A percentile compares a stretch with the other conserved stretches of the same genome.
Evolutionary conservation across 305 asterid species (phyloP).

Genomic region (Fraxinus greggii): DNA sequence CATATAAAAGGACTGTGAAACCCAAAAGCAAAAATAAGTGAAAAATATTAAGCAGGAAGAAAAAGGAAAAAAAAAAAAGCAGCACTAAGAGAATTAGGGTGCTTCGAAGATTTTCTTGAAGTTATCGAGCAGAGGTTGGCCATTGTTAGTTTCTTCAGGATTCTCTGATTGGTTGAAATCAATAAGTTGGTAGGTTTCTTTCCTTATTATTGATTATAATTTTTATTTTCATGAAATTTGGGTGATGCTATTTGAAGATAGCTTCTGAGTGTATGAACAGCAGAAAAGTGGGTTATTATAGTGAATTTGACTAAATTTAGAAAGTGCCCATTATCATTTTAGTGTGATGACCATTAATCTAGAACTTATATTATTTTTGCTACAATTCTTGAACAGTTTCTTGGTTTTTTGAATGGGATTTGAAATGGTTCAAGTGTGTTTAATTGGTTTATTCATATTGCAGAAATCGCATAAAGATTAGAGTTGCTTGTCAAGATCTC

Average conservation of each 20-base stretch:
- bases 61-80: background rate
- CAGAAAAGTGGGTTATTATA: conserved; percentile 39
- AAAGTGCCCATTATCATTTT: conserved; percentile 35
- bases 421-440: background rate
- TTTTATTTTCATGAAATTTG: conserved; percentile 16
- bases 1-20: background rate
- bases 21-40: background rate
- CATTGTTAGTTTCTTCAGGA: background rate
- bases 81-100: background rate
- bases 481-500: conserved; percentile 23
- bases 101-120: background rate
- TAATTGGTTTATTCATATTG: conserved; percentile 14
- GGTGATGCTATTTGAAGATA: conserved; percentile 16
- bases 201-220: background rate
- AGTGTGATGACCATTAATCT: conserved; percentile 21
- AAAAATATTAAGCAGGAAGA: background rate
- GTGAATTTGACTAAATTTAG: conserved; percentile 46
- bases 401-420: conserved; percentile 10
- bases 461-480: conserved; percentile 39
- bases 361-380: conserved; percentile 16
- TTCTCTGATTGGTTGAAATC: conserved; percentile 31
- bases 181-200: conserved; percentile 18
- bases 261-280: conserved; percentile 38
- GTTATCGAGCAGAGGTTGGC: background rate
- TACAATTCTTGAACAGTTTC: conserved; percentile 25